Conservation (phyloP, 331 rosid species). For the Pyracantha coccinea region DNA sequence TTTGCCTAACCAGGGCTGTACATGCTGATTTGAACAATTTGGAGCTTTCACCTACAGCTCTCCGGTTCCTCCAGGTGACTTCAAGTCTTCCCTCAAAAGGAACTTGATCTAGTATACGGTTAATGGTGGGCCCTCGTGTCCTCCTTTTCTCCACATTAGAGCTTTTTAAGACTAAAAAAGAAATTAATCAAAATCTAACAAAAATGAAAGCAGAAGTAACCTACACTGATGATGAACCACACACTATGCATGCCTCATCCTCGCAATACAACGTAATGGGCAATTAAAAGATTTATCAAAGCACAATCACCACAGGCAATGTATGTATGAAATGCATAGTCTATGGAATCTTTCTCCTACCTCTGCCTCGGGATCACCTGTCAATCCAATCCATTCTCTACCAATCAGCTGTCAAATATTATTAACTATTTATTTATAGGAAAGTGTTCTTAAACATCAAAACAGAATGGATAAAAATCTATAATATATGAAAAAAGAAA, state of each 20-base stretch:
- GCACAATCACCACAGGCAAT: neutral
- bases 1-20: slow-evolving; percentile 9
- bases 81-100: slow-evolving; percentile 1
- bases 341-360: neutral
- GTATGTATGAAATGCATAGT: neutral
- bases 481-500: too few relatives aligned
- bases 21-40: neutral
- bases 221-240: neutral
- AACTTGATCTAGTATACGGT: neutral
- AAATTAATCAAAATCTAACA: neutral
- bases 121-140: slow-evolving; percentile 9
- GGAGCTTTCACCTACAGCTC: slow-evolving; percentile 8
- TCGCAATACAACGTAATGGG: neutral
- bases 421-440: too few relatives aligned
- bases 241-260: neutral
- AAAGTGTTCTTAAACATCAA: too few relatives aligned
- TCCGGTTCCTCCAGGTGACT: slow-evolving; percentile 3
- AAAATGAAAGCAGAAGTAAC: neutral
- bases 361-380: too few relatives aligned
- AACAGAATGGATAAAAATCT: too few relatives aligned
- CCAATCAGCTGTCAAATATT: too few relatives aligned
- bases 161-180: neutral
- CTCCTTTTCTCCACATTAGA: neutral
- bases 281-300: neutral
- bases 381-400: too few relatives aligned